A percentile compares a stretch with the other conserved stretches of the same genome.
Conservation (phyloP, 805 yeast species). For the Scheffersomyces spartinae region DNA sequence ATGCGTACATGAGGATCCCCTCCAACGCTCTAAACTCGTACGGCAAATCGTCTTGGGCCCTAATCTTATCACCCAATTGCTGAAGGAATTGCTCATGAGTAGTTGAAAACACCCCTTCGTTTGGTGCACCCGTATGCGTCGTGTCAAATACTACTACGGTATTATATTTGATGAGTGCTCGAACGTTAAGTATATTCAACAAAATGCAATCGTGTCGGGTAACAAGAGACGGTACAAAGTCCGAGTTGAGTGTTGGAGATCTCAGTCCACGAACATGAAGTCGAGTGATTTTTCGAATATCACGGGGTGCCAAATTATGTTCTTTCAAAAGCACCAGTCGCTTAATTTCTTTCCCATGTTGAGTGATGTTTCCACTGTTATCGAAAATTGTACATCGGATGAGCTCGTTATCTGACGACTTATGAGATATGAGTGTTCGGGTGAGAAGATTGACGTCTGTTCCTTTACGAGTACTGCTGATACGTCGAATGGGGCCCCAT, state of each 20-base stretch:
- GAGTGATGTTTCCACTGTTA: conserved; percentile 28
- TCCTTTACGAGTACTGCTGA: no score
- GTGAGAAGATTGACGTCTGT: no score
- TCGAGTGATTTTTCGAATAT: conserved; percentile 39
- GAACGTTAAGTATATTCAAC: conserved; percentile 35
- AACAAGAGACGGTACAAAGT: conserved; percentile 46
- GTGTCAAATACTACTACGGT: conserved; percentile 36
- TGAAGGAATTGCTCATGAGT: conserved; percentile 31
- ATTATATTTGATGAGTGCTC: conserved; percentile 43
- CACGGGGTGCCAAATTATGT: conserved; percentile 40
- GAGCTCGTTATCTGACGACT: conserved; percentile 24
- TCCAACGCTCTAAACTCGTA: conserved; percentile 90
- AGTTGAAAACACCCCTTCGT: no score
- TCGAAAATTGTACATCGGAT: conserved; percentile 42
- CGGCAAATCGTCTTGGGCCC: conserved; percentile 37
- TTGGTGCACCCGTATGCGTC: conserved; percentile 31
- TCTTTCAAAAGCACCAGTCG: conserved; percentile 31
- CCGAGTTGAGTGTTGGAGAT: conserved; percentile 31
- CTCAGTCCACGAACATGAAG: no score
- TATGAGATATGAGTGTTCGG: no score
- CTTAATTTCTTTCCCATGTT: conserved; percentile 34
- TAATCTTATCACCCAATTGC: conserved; percentile 28
- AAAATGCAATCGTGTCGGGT: conserved; percentile 36
- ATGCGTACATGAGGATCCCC: conserved; percentile 70
- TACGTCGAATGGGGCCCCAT: no score